phyloP scores from a whole-genome alignment of 768 basidiomycete genomes.

The Kondoa subrosea region DNA sequence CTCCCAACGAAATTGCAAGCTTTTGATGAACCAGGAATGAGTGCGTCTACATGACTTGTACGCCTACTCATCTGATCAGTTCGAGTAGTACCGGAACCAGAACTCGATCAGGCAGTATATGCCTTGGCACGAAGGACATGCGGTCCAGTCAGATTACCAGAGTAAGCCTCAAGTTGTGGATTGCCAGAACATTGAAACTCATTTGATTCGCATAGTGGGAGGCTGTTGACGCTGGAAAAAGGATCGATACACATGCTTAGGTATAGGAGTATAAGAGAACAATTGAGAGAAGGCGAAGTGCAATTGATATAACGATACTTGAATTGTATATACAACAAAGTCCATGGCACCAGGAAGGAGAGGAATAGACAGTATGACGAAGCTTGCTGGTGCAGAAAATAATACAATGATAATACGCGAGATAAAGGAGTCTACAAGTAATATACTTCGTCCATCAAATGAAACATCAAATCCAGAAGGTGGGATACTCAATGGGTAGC shows the following conservation, averaged over 20 bases:
- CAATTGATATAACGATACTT: slow-evolving; percentile 46
- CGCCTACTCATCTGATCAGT: neutral
- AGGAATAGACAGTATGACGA: too few species aligned
- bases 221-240: slow-evolving; percentile 53
- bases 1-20: neutral
- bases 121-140: slow-evolving; percentile 59
- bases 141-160: slow-evolving; percentile 33
- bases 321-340: neutral
- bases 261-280: slow-evolving; percentile 57
- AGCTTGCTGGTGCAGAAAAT: too few species aligned
- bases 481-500: too few species aligned
- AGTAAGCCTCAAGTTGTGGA: slow-evolving; percentile 34
- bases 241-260: slow-evolving; percentile 67
- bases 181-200: neutral
- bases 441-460: too few species aligned
- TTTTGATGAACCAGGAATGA: slow-evolving; percentile 26
- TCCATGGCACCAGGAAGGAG: neutral
- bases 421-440: too few species aligned
- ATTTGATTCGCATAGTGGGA: slow-evolving; percentile 40
- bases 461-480: too few species aligned
- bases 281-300: slow-evolving; percentile 53
- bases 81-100: slow-evolving; percentile 54
- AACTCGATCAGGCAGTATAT: slow-evolving; percentile 60
- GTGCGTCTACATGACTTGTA: slow-evolving; percentile 25
- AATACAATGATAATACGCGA: too few species aligned